phyloP scores from a whole-genome alignment of 2,329 filamentous ascomycete species.

The Pseudogymnoascus sp. region DNA sequence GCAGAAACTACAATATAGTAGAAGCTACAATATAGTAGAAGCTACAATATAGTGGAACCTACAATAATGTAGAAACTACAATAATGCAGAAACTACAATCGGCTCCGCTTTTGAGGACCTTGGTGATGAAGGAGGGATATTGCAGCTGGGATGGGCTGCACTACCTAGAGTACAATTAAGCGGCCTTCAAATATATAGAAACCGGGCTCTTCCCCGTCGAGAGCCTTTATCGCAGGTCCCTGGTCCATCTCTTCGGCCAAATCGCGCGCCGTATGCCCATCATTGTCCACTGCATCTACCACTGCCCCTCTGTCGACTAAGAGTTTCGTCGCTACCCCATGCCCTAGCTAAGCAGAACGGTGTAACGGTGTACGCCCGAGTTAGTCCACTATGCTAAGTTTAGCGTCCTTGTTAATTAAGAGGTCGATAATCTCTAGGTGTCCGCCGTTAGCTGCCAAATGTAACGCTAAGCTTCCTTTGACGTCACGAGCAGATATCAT shows the following conservation, averaged over 20 bases:
- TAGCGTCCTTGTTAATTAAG: conserved; percentile 7
- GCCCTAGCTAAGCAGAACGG: conserved; percentile 7
- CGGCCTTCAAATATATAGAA: neutral
- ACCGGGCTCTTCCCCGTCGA: neutral
- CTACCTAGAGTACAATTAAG: conserved; percentile 8
- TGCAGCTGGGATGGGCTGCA: no score
- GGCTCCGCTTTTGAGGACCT: no score
- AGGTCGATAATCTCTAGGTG: conserved; percentile 8
- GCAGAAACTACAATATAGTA: no score
- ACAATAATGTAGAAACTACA: no score
- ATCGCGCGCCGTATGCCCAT: no score
- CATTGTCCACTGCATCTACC: no score
- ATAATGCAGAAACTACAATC: no score
- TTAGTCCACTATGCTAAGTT: conserved; percentile 4
- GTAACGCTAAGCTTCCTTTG: conserved; percentile 10
- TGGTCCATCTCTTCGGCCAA: no score
- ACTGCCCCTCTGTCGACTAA: neutral
- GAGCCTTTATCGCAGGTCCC: neutral
- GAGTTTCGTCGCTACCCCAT: conserved; percentile 9
- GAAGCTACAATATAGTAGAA: no score
- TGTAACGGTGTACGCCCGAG: conserved; percentile 9
- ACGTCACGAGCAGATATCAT: conserved; percentile 9
- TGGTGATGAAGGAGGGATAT: no score
- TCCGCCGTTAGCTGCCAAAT: conserved; percentile 10
- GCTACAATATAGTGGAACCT: no score